Evolutionary conservation across 352 stramenopile species (phyloP), one percentile per base, ranked within the genome.

Genomic region (Thraustotheca clavata): DNA sequence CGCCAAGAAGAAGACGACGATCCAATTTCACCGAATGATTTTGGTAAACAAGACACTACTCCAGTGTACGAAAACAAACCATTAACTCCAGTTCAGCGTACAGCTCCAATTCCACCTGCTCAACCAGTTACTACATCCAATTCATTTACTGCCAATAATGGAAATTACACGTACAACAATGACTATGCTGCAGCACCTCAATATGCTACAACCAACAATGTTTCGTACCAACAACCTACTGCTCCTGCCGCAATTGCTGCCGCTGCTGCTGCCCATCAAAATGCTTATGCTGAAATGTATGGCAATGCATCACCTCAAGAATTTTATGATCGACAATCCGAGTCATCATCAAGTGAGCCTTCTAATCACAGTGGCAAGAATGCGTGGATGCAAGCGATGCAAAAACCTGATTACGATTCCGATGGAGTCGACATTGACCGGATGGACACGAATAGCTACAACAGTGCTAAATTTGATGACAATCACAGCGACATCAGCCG

Each of bases 371-470:
- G 41, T 27, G 27, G 38, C 27, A 35, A 39, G 27, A 65, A 65
- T 20, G 57, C 39, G 38, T 65, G 57, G 57, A 55, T 43, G 24
- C 14, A 26, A 31, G 57, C 57, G 7, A 65, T 55, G 57, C 38
- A 55, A 27, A 38, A 62, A 16, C 27, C 35, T 26, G 26, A 31
- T 12, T 24, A 65, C 38, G 18, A 39, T 20, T 52, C 43, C 24
- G 43, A 52, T 18, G 57, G 47, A 24, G 57, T 54, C 36, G 31
- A 26, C 38, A 54, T 65, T 22, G 57, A 65, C 57, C 35, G 47
- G 6, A 22, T 65, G 26, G 57, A 65, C 24, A 54, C 57, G 9
- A 65, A 34, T 46, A 65, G 57, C 41, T 65, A 65, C 57, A 65
- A 65, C 57, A 65, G 57, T 20, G 35, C 57, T 46, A 65, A 54